Evolutionary conservation across 306 rosid species (phyloP).

Genomic region (Abrus pulchellus): DNA sequence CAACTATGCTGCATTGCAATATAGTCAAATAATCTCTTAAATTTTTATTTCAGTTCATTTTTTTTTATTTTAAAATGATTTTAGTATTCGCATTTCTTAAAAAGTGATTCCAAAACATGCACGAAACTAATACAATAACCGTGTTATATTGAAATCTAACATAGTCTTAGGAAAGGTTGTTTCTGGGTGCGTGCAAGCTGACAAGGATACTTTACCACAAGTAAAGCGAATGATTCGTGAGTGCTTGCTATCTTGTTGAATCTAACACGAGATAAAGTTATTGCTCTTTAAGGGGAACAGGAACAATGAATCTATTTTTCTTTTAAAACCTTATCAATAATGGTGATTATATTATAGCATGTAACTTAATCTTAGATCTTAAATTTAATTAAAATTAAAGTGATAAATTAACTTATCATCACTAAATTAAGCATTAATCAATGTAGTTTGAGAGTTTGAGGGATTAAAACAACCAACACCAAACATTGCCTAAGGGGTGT

Average conservation of each 20-base stretch:
- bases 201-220: too few species aligned
- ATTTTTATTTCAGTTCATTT: neutral
- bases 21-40: neutral
- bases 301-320: neutral
- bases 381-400: neutral
- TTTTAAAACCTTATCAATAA: neutral
- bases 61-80: neutral
- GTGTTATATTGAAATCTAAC: too few species aligned
- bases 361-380: too few species aligned
- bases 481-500: neutral
- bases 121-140: neutral
- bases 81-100: too few species aligned
- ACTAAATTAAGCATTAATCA: neutral
- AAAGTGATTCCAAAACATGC: neutral
- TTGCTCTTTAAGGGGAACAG: constrained; percentile 7
- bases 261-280: constrained; percentile 13
- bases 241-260: neutral
- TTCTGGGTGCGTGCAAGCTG: too few species aligned
- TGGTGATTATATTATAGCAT: too few species aligned
- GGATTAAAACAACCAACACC: neutral
- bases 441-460: neutral
- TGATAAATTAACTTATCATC: neutral
- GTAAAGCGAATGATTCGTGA: neutral
- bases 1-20: neutral
- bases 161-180: too few species aligned